Base-by-base conservation (phyloP, 148 eudicot genomes). In the Silene conica region DNA sequence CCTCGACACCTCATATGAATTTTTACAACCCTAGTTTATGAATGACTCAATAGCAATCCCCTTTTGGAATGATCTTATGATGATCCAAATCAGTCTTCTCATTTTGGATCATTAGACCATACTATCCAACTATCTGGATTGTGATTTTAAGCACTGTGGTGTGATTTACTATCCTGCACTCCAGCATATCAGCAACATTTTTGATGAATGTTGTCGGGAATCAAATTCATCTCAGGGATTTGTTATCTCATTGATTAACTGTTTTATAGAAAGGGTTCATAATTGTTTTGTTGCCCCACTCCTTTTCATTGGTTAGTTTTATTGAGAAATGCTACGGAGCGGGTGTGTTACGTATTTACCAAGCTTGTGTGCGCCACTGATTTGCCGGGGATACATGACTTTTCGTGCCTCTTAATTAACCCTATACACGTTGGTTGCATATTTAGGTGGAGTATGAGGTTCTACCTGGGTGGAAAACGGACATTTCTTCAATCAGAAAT, bases 361-460 rank as follows among this genome's bases (percentile, higher is more conserved):
- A 6, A 38, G 43, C 43, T 38, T 38, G 43, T 38, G 43, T 38
- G 34, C 34, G 34, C 34, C 7, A 38, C 43, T 38, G 43, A 38
- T 21, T 19, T 15, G 22, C 46, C 23, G 16, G 50, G 25, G 8
- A 21, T 57, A 41, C 55, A 1, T 43, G 61, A 9, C 46, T 31
- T 67, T 15, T 28, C 6, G 16, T 23, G 26, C 22, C 63, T 18
- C 57, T 74, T 48, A 5, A 20, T 7, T 45, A 21, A 68, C 71
- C 12, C 46, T 41, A 45, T 21, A 0, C 61, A 16, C 65, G 73
- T 57, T 78, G 71, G 71, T 22, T 20, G 69, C 70, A 61, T 46
- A 21, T 79, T 18, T 73, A 94, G 98, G 97, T 94, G 76, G 90
- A 94, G 58, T 94, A 94, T 54, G 98, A 94, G 80, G 89, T 84